Conservation (phyloP, 768 basidiomycete genomes). For the Russula vinacea region DNA sequence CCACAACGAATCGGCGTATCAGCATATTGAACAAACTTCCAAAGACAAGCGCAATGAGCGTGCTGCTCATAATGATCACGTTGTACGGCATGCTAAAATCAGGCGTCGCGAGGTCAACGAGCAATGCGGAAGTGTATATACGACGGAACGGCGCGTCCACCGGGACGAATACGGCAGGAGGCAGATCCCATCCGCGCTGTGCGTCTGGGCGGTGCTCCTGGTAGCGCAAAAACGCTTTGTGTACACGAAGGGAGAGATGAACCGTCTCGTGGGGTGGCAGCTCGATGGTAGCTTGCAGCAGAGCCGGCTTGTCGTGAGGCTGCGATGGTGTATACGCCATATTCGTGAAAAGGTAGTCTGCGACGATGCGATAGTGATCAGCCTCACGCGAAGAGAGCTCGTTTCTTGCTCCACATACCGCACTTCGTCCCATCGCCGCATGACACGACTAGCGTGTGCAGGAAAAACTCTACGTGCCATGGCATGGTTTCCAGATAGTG, state of each 20-base stretch:
- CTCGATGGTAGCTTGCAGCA: conserved; percentile 64
- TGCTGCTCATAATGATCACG: conserved; percentile 95
- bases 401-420: conserved; percentile 39
- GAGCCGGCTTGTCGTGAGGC: conserved; percentile 71
- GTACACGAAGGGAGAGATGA: conserved; percentile 66
- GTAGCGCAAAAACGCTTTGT: conserved; percentile 84
- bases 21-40: conserved; percentile 88
- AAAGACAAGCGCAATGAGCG: conserved; percentile 88
- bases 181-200: conserved; percentile 90
- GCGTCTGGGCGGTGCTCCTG: conserved; percentile 97
- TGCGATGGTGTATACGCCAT: conserved; percentile 65
- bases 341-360: conserved; percentile 63
- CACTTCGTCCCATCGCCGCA: conserved; percentile 44
- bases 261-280: conserved; percentile 69
- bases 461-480: conserved; percentile 84
- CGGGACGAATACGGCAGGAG: conserved; percentile 76
- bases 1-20: conserved; percentile 74
- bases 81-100: conserved; percentile 99
- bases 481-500: conserved; percentile 91
- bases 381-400: conserved; percentile 2
- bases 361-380: conserved; percentile 9
- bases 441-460: conserved; percentile 66
- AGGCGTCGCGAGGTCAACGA: conserved; percentile 94
- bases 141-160: conserved; percentile 34
- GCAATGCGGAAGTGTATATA: conserved; percentile 76